These are phyloP conservation scores for Ustilago hordei DNA, from an alignment of 1,284 basidiomycete species.

Conservation along the genomic window DNA sequence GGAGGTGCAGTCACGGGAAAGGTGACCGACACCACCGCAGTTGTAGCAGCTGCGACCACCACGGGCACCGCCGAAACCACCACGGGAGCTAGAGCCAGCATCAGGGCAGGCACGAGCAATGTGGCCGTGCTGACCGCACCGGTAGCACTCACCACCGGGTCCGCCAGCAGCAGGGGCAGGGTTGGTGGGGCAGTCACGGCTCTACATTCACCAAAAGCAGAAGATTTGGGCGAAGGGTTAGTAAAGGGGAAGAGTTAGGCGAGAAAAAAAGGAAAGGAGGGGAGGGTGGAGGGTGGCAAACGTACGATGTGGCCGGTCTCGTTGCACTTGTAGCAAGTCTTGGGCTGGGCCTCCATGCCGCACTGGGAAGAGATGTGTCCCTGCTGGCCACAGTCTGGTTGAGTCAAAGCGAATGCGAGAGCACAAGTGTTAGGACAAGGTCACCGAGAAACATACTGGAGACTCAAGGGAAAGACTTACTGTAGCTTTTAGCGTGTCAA, in stretches of 20 bases:
- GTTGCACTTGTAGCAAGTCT: constrained; percentile 67
- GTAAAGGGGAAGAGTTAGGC: background rate
- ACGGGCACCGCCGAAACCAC: constrained; percentile 39
- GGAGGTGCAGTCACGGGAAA: constrained; percentile 65
- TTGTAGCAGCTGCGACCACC: constrained; percentile 65
- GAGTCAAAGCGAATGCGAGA: background rate
- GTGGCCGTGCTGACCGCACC: constrained; percentile 62
- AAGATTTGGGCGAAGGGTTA: background rate
- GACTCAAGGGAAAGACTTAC: constrained; percentile 14
- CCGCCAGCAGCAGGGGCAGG: constrained; percentile 40
- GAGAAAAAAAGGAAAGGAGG: background rate
- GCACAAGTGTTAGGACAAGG: background rate
- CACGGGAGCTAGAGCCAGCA: constrained; percentile 33
- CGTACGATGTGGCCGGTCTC: constrained; percentile 62
- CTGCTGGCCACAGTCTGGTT: constrained; percentile 62
- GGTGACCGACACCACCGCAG: constrained; percentile 66
- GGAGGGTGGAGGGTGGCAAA: background rate
- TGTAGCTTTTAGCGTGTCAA: constrained; percentile 23
- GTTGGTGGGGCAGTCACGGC: constrained; percentile 64
- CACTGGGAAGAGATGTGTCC: constrained; percentile 65
- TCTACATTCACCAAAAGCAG: constrained; percentile 15
- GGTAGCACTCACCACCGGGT: constrained; percentile 64
- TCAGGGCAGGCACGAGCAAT: constrained; percentile 65
- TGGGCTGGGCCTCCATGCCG: constrained; percentile 64
- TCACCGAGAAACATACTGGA: too few relatives aligned